Conservation (phyloP, 129 eudicot genomes). For the Tanacetum coccineum region DNA sequence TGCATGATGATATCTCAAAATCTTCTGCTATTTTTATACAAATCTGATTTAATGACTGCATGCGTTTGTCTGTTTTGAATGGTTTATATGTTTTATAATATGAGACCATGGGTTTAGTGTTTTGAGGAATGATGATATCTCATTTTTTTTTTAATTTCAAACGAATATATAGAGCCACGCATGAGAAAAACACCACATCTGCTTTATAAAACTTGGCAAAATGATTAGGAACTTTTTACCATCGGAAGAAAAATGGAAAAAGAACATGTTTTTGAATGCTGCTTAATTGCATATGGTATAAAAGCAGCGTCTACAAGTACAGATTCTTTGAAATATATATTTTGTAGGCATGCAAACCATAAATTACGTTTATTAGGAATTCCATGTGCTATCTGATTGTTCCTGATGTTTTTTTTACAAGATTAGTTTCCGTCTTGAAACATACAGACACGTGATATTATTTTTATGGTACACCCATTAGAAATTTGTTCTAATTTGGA, state of each 20-base stretch:
- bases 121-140: no score
- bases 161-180: no score
- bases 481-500: conserved; percentile 8
- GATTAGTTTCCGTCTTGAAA: no score
- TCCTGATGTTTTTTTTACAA: no score
- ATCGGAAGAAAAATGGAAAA: neutral
- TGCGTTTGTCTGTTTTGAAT: no score
- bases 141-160: no score
- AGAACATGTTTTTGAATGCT: neutral
- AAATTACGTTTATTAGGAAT: neutral
- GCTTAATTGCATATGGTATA: neutral
- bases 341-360: neutral
- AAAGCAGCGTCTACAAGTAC: neutral
- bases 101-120: no score
- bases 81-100: no score
- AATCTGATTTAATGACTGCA: no score
- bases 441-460: neutral
- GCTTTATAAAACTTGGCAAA: neutral
- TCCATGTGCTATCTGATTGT: no score
- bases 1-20: no score
- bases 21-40: no score
- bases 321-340: neutral
- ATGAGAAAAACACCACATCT: neutral
- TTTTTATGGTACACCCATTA: neutral
- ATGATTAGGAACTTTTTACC: neutral